Conservation (phyloP, 148 eudicot species). For the Vaccinium macrocarpon region DNA sequence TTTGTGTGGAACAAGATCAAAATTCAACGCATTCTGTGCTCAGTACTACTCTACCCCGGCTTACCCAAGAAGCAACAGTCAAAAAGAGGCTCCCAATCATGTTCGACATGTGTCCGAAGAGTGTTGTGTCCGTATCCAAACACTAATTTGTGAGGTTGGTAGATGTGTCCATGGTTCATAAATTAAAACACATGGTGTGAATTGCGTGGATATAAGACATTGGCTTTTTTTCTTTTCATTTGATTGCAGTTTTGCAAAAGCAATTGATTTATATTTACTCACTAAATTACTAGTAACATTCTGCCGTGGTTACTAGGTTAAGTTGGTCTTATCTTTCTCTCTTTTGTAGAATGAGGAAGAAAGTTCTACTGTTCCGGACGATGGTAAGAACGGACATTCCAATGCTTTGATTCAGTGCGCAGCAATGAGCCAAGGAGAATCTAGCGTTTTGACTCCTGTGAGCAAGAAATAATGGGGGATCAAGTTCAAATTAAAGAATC, state of each 20-base stretch:
- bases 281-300: background rate
- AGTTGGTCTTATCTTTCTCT: background rate
- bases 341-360: conserved; percentile 2
- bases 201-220: background rate
- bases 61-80: too few relatives aligned
- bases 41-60: too few relatives aligned
- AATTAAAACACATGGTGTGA: background rate
- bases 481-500: background rate
- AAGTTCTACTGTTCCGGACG: background rate
- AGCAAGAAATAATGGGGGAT: background rate
- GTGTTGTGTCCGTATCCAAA: too few relatives aligned
- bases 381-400: background rate
- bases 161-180: too few relatives aligned
- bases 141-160: too few relatives aligned
- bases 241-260: background rate
- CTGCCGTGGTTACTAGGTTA: background rate
- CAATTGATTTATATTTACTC: background rate
- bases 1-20: too few relatives aligned
- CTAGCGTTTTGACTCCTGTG: background rate
- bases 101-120: too few relatives aligned
- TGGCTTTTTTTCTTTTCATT: background rate
- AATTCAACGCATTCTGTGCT: too few relatives aligned
- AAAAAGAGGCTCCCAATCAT: too few relatives aligned
- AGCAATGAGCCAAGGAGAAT: background rate
- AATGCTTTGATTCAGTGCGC: background rate